A percentile compares a stretch with the other conserved stretches of the same genome.
Conservation (phyloP, 1,139 yeast species). For the Zygosaccharomyces sapae region DNA sequence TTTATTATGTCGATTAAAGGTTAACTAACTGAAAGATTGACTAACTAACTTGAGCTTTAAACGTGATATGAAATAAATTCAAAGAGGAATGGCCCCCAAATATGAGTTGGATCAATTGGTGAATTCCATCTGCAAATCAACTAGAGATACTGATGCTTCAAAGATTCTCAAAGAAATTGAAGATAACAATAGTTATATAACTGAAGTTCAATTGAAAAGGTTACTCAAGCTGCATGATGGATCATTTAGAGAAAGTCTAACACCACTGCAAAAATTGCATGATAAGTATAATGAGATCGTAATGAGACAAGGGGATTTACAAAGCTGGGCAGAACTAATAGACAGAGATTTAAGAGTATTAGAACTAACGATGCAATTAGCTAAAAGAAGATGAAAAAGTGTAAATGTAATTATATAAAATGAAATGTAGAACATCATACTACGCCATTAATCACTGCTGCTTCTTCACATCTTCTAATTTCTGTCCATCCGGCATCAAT, state of each 20-base stretch:
- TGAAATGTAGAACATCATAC: slow-evolving; percentile 10
- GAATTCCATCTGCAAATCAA: slow-evolving; percentile 22
- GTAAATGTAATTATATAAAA: background rate
- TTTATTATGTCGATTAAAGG: background rate
- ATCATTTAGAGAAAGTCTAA: slow-evolving; percentile 23
- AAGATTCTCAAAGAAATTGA: slow-evolving; percentile 29
- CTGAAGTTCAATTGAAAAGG: slow-evolving; percentile 29
- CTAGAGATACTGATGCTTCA: slow-evolving; percentile 24
- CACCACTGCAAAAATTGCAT: slow-evolving; percentile 23
- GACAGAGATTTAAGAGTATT: slow-evolving; percentile 37
- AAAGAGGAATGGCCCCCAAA: slow-evolving; percentile 8
- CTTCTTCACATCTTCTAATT: slow-evolving; percentile 57
- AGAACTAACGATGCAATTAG: slow-evolving; percentile 33
- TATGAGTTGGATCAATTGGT: slow-evolving; percentile 22
- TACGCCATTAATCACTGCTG: slow-evolving; percentile 31
- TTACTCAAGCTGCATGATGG: slow-evolving; percentile 30
- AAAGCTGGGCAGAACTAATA: slow-evolving; percentile 31
- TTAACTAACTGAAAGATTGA: background rate
- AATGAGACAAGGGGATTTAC: slow-evolving; percentile 23
- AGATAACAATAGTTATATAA: slow-evolving; percentile 28
- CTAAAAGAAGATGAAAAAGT: slow-evolving; percentile 24
- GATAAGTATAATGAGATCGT: slow-evolving; percentile 18
- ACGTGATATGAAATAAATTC: background rate
- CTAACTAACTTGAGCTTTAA: background rate
- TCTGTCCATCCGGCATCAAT: slow-evolving; percentile 69